These are phyloP conservation scores for Pleurotus giganteus DNA, from an alignment of 768 basidiomycete species.

Conservation along the genomic window DNA sequence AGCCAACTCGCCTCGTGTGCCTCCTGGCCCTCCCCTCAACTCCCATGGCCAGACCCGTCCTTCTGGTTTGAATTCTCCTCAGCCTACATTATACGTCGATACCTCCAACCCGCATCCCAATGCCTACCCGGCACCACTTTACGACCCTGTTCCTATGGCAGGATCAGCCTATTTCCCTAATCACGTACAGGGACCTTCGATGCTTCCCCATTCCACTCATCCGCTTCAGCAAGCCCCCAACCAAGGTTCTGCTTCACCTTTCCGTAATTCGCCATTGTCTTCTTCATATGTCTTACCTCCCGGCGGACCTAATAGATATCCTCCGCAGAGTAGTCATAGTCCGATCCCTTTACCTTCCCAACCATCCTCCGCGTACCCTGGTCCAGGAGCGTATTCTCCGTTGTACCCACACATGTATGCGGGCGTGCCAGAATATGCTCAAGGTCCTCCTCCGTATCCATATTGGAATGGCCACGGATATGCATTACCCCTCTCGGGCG, in stretches of 20 bases:
- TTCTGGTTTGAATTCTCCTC: neutral
- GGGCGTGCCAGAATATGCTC: conserved; percentile 23
- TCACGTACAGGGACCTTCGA: neutral
- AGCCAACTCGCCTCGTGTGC: conserved; percentile 12
- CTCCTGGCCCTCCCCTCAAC: conserved; percentile 17
- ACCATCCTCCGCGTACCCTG: conserved; percentile 2
- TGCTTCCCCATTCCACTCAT: neutral
- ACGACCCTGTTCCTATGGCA: conserved; percentile 10
- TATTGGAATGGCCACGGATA: conserved; percentile 32
- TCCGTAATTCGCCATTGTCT: neutral
- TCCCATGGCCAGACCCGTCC: conserved; percentile 6
- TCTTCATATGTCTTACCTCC: neutral
- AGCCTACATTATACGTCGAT: conserved; percentile 10
- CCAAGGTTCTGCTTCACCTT: neutral
- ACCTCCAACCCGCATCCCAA: conserved; percentile 9
- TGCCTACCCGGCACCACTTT: conserved; percentile 10
- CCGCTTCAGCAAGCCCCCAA: conserved; percentile 1
- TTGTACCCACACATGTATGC: conserved; percentile 26
- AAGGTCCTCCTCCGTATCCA: conserved; percentile 31
- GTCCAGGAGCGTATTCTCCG: conserved; percentile 19
- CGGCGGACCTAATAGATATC: conserved; percentile 2
- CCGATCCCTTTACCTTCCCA: neutral
- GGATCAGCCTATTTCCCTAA: neutral
- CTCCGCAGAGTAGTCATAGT: neutral
- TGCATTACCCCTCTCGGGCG: conserved; percentile 22